Evolutionary conservation across 2,329 filamentous ascomycete species (phyloP), one percentile per base, ranked within the genome.

Genomic region (Trichothecium roseum): DNA sequence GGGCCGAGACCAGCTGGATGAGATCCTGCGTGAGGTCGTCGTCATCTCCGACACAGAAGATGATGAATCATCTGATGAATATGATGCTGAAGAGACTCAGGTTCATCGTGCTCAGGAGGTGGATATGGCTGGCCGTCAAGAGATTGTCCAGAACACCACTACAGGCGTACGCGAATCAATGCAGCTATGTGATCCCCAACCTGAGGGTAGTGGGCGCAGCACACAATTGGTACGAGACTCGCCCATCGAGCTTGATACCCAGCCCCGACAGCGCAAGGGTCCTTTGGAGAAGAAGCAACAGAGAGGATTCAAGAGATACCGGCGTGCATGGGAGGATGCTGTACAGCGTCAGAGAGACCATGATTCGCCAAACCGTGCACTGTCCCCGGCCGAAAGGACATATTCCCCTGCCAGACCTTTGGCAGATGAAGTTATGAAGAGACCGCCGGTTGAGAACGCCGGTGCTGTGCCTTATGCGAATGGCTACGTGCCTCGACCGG

Each of bases 21-120:
- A 81, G 49, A 78, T 81, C 38, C 60, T 81, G 24, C 66, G 73
- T 34, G 77, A 81, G 53, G 73, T 81, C 9, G 72, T 81, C 36
- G 69, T 80, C 46, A 78, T 81, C 30, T 75, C 73, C n/a, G 72
- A 76, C 45, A 66, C 66, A 5, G 71, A 75, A 47, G 66, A 62
- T 28, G 64, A 63, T 4, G 55, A 59, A 13, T 59, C 63, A 4
- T 52, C 50, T 16, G 56, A 56, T 22, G 53, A 58, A 8, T 55
- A 52, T 13, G 37, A 42, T 4, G 56, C 56, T 13, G 51, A 47
- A 18, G 32, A 9, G 14, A 34, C 30, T 9, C 12, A 13, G 30
- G 38, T 39, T 37, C 37, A 39, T 30, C 37, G 45, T 41, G 34
- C 39, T 45, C 20, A 37, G 26, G 34, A 40, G 43, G 40, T 36